phyloP scores from a whole-genome alignment of 768 basidiomycete genomes.

The Harrya chromipes region DNA sequence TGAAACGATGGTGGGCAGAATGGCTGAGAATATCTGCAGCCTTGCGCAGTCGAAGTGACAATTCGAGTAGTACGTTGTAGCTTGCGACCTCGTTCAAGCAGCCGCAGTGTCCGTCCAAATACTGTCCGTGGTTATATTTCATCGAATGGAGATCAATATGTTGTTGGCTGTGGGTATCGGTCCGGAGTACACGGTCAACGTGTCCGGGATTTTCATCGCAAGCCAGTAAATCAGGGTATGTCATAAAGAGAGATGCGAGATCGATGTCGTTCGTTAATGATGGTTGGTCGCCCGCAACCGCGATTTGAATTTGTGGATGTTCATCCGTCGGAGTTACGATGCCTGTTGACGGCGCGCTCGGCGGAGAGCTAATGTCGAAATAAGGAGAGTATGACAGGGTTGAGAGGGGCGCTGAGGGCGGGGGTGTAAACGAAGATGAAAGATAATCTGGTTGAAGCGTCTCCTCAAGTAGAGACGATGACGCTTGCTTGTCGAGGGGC shows the following conservation, averaged over 20 bases:
- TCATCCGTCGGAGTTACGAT: conserved; percentile 48
- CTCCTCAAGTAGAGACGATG: conserved; percentile 1
- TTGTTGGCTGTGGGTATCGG: conserved; percentile 3
- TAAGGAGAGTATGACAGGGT: conserved; percentile 12
- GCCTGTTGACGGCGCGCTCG: conserved; percentile 31
- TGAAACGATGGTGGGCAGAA: conserved; percentile 38
- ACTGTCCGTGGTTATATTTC: conserved; percentile 13
- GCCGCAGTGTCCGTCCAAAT: conserved; percentile 45
- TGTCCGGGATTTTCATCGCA: conserved; percentile 14
- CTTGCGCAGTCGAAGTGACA: conserved; percentile 61
- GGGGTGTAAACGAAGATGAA: conserved; percentile 30
- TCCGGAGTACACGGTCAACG: conserved; percentile 4
- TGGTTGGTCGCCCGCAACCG: conserved; percentile 21
- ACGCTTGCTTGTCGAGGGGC: not conserved
- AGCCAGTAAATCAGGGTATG: conserved; percentile 26
- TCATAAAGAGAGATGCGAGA: conserved; percentile 40
- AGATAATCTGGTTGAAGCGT: conserved; percentile 22
- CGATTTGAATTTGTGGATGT: conserved; percentile 33
- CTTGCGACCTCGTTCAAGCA: conserved; percentile 53
- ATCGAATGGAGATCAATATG: conserved; percentile 6
- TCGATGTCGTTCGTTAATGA: conserved; percentile 39
- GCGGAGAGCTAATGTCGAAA: conserved; percentile 22
- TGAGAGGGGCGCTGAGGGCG: conserved; percentile 26
- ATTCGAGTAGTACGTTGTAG: conserved; percentile 59
- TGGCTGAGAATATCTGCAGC: conserved; percentile 55